Percentiles rank a stretch among this genome's conserved stretches.
phyloP scores from a whole-genome alignment of 2,329 filamentous ascomycete species.

The Talaromyces atroroseus region DNA sequence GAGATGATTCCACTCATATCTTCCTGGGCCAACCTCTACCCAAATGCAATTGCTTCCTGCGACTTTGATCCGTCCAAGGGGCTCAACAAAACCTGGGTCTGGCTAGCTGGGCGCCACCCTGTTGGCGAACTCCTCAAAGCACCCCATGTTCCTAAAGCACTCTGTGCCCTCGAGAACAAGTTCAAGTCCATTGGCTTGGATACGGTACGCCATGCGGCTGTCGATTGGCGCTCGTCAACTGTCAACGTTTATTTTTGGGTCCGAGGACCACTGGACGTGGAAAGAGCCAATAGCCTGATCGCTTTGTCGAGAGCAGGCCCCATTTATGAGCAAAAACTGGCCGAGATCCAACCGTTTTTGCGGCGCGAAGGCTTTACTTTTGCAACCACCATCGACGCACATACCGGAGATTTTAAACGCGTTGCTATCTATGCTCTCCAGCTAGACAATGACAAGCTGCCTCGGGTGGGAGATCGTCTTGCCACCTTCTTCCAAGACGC shows the following conservation, averaged over 20 bases:
- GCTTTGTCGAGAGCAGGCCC: background rate
- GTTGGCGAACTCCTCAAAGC: background rate
- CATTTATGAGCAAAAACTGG: background rate
- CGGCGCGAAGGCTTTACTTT: conserved; percentile 5
- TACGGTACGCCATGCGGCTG: conserved; percentile 8
- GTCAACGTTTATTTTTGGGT: conserved; percentile 12
- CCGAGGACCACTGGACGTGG: background rate
- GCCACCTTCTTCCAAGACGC: conserved; percentile 5
- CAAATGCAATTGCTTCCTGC: conserved; percentile 9
- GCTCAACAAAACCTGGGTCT: conserved; percentile 11
- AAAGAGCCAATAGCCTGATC: background rate
- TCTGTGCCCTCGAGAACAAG: background rate
- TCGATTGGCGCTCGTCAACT: conserved; percentile 10
- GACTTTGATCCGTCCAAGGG: conserved; percentile 10
- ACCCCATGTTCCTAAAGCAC: background rate
- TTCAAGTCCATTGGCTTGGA: background rate
- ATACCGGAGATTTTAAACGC: conserved; percentile 5
- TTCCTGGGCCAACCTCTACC: conserved; percentile 5
- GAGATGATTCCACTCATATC: conserved; percentile 6
- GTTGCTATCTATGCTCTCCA: conserved; percentile 11
- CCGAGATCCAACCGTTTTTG: conserved; percentile 1
- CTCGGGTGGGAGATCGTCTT: background rate
- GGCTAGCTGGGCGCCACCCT: conserved; percentile 6
- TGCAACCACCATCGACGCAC: conserved; percentile 3
- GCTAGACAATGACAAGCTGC: background rate